Percentiles rank a stretch among this genome's conserved stretches.
These are phyloP conservation scores for Carpinus viminea DNA, from an alignment of 306 rosid species.

Conservation along the genomic window DNA sequence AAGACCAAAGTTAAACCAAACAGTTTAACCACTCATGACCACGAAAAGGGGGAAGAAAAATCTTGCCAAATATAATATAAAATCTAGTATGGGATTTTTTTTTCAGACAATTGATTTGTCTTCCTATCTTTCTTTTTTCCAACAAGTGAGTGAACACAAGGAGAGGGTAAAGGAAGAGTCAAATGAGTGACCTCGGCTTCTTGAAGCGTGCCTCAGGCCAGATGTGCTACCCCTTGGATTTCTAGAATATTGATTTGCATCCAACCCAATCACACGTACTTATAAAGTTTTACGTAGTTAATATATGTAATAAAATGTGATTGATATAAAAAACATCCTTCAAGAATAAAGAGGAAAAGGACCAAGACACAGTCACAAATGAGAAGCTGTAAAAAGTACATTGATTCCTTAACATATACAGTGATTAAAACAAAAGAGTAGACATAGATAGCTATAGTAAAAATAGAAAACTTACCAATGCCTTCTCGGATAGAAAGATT, in stretches of 20 bases:
- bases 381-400: neutral
- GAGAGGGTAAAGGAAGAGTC: neutral
- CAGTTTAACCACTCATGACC: neutral
- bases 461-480: slow-evolving; percentile 56
- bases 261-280: neutral
- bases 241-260: neutral
- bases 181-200: neutral
- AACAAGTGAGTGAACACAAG: neutral
- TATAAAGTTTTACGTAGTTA: no score
- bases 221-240: neutral
- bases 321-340: neutral
- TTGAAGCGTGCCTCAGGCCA: neutral
- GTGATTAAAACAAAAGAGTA: neutral
- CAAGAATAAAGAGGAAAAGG: neutral
- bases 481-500: slow-evolving; percentile 92
- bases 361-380: neutral
- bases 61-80: neutral
- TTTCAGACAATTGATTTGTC: neutral
- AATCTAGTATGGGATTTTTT: neutral
- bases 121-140: neutral
- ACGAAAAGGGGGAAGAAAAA: neutral
- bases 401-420: neutral
- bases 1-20: neutral
- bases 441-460: neutral
- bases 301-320: neutral